Conservation (phyloP, 192 early-diverging fungal species). For the Chytriomyces hyalinus region DNA sequence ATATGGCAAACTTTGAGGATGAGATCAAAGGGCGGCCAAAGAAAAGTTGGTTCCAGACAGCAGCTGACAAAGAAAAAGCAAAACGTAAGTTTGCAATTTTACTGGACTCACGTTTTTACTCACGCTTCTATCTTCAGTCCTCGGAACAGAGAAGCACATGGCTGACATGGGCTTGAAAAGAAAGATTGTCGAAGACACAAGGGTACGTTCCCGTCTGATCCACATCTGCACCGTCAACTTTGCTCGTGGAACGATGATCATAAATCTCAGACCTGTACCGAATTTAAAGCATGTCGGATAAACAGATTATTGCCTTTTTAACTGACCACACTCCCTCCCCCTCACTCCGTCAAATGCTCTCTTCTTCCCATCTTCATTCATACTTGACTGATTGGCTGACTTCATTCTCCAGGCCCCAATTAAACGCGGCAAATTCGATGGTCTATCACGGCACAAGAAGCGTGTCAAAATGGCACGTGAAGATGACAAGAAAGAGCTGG, state of each 20-base stretch:
- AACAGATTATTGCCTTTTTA: no score
- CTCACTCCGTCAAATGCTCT: no score
- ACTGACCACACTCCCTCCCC: no score
- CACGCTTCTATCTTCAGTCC: conserved; percentile 30
- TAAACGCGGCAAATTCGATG: conserved; percentile 48
- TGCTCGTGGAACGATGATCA: neutral
- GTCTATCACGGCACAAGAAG: conserved; percentile 56
- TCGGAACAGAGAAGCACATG: conserved; percentile 43
- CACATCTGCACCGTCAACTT: neutral
- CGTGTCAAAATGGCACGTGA: conserved; percentile 44
- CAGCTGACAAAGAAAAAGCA: conserved; percentile 71
- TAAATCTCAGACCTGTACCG: conserved; percentile 2
- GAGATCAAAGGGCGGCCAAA: conserved; percentile 91
- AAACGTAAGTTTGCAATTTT: conserved; percentile 51
- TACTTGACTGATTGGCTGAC: neutral
- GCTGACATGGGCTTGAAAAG: conserved; percentile 16
- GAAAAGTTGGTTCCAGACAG: conserved; percentile 93
- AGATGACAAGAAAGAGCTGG: conserved; percentile 50
- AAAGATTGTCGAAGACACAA: conserved; percentile 10
- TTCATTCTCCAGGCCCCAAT: conserved; percentile 27
- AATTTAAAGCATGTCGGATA: no score
- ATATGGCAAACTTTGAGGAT: conserved; percentile 79
- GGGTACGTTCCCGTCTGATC: conserved; percentile 13
- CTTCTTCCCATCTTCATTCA: no score
- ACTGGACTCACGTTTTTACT: conserved; percentile 8